Conservation (phyloP, 331 rosid species). For the Quercus phellos region DNA sequence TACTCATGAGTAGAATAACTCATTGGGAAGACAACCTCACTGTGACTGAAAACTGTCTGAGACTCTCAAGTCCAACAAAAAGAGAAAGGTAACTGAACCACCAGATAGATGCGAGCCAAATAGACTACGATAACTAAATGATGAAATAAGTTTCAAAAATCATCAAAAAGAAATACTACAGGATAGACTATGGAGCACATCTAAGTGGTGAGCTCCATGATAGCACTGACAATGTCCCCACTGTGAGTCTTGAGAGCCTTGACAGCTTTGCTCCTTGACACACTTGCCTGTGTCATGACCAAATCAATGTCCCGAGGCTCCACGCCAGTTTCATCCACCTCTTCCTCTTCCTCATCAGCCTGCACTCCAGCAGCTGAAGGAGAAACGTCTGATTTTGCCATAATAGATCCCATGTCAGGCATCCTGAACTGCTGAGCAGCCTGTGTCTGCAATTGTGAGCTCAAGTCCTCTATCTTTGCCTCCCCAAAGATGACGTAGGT, state of each 20-base stretch:
- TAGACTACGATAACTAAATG: slow-evolving; percentile 24
- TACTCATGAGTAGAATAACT: neutral
- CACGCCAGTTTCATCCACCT: slow-evolving; percentile 64
- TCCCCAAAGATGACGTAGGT: slow-evolving; percentile 80
- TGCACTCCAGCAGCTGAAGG: slow-evolving; percentile 40
- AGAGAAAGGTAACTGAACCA: slow-evolving; percentile 18
- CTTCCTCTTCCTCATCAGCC: slow-evolving; percentile 69
- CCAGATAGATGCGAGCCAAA: slow-evolving; percentile 20
- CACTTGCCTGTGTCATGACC: slow-evolving; percentile 93
- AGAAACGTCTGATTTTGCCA: slow-evolving; percentile 48
- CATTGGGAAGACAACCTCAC: neutral
- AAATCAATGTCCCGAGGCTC: slow-evolving; percentile 82
- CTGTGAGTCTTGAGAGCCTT: slow-evolving; percentile 78
- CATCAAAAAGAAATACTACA: slow-evolving; percentile 9
- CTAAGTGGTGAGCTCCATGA: slow-evolving; percentile 86
- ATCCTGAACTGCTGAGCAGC: slow-evolving; percentile 94
- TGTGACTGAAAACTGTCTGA: neutral
- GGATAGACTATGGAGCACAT: slow-evolving; percentile 3
- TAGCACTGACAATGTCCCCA: slow-evolving; percentile 90
- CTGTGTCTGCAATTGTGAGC: slow-evolving; percentile 83
- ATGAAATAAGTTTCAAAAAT: slow-evolving; percentile 23
- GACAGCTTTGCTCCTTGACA: slow-evolving; percentile 81
- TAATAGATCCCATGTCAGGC: slow-evolving; percentile 67
- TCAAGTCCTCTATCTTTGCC: slow-evolving; percentile 86
- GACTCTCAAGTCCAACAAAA: slow-evolving; percentile 21